phyloP scores from a whole-genome alignment of 2,329 filamentous ascomycete genomes.

The Curvularia hawaiiensis region DNA sequence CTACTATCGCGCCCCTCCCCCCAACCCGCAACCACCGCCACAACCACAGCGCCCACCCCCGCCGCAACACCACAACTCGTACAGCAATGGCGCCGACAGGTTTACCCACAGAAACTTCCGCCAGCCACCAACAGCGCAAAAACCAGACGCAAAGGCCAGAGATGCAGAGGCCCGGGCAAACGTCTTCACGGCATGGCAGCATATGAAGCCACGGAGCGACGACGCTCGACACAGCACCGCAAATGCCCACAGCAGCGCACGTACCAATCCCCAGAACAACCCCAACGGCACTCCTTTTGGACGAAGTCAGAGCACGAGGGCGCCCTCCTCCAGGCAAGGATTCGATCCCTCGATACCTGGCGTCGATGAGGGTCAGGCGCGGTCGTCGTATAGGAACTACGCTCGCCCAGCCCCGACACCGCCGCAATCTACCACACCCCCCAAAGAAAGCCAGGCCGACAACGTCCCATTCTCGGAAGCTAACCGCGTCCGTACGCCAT shows the following conservation, averaged over 20 bases:
- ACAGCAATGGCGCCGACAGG: constrained; percentile 50
- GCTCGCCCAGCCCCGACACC: constrained; percentile 43
- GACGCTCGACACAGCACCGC: constrained; percentile 33
- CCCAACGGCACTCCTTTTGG: constrained; percentile 47
- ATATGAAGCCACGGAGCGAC: constrained; percentile 50
- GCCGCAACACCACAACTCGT: constrained; percentile 36
- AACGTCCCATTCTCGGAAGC: constrained; percentile 51
- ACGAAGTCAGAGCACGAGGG: constrained; percentile 47
- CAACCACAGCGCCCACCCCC: constrained; percentile 33
- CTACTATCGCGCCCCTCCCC: constrained; percentile 41
- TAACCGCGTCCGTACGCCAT: constrained; percentile 59
- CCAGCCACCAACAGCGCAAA: constrained; percentile 42
- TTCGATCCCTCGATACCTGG: constrained; percentile 64
- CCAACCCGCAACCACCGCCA: constrained; percentile 19
- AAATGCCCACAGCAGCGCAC: constrained; percentile 11
- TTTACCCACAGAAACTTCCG: constrained; percentile 51
- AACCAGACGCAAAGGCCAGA: constrained; percentile 38
- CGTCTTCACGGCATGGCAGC: constrained; percentile 56
- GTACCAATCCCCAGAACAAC: constrained; percentile 29
- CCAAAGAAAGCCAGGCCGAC: constrained; percentile 29
- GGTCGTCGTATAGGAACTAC: constrained; percentile 54
- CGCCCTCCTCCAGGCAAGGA: constrained; percentile 59
- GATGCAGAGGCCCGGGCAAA: constrained; percentile 50
- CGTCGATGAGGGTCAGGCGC: constrained; percentile 64
- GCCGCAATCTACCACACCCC: constrained; percentile 23